Conservation (phyloP, 768 basidiomycete species). For the Gymnopilus junonius region DNA sequence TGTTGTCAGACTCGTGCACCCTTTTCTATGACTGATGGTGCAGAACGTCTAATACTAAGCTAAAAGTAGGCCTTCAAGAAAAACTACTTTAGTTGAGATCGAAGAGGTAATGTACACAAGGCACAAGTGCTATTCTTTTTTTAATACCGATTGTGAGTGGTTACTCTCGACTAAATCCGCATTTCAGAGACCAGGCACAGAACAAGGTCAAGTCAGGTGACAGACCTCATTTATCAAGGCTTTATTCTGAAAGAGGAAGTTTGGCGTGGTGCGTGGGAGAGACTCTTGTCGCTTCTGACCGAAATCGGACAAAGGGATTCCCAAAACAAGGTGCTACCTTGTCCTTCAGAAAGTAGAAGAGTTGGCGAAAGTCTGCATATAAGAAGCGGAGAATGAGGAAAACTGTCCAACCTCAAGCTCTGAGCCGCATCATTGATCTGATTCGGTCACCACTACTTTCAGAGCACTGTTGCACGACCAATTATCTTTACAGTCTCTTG, state of each 20-base stretch:
- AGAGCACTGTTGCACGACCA: background rate
- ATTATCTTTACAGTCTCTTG: background rate
- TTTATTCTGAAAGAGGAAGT: conserved; percentile 23
- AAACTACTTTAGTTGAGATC: no score
- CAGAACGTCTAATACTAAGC: no score
- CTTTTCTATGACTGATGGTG: no score
- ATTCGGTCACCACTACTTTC: conserved; percentile 5
- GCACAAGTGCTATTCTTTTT: no score
- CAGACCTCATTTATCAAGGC: conserved; percentile 8
- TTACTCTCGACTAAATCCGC: no score
- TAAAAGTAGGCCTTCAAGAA: no score
- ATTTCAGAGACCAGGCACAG: no score
- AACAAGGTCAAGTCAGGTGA: background rate
- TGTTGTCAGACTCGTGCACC: no score
- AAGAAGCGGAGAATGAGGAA: conserved; percentile 29
- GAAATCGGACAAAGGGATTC: conserved; percentile 34
- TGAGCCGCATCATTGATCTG: conserved; percentile 21
- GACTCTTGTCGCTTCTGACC: conserved; percentile 9
- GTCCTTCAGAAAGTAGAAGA: conserved; percentile 24
- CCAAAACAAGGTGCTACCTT: conserved; percentile 36
- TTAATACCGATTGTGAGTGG: no score
- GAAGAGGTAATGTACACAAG: no score
- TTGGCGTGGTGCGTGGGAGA: background rate
- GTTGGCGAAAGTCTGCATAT: conserved; percentile 28
- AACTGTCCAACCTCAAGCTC: conserved; percentile 3